A percentile compares a stretch with the other conserved stretches of the same genome.
Conservation (phyloP, 2,329 filamentous ascomycete genomes). For the Aspergillus neoniger region DNA sequence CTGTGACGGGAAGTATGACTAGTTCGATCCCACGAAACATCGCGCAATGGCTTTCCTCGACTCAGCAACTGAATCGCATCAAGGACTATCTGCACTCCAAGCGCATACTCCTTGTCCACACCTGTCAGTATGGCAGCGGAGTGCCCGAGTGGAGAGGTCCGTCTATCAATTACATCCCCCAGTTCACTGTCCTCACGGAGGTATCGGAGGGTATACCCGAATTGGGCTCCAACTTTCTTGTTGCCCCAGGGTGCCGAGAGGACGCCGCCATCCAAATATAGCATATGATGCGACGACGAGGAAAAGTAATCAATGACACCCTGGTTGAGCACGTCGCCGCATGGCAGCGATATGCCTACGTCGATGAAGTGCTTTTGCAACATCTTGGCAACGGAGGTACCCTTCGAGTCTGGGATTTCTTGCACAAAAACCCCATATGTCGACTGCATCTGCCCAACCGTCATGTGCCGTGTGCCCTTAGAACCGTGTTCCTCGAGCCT, state of each 20-base stretch:
- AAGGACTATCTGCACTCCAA: not conserved
- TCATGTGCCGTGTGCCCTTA: not conserved
- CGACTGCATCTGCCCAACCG: constrained; percentile 3
- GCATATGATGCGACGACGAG: not conserved
- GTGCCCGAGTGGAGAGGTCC: not conserved
- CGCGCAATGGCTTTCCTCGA: not conserved
- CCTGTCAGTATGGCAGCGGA: not conserved
- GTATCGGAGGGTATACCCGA: not conserved
- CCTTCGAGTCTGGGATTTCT: not conserved
- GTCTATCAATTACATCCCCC: not conserved
- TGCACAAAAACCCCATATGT: constrained; percentile 11
- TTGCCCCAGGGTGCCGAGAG: not conserved
- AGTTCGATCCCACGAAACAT: not conserved
- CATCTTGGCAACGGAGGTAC: not conserved
- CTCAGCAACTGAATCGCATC: not conserved
- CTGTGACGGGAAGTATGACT: not conserved
- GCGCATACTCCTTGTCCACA: not conserved
- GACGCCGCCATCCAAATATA: not conserved
- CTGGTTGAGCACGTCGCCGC: not conserved
- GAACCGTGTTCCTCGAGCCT: not conserved
- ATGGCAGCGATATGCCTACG: constrained; percentile 9
- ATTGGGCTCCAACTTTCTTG: not conserved
- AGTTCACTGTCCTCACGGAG: not conserved
- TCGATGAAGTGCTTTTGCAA: constrained; percentile 12
- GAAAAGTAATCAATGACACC: constrained; percentile 8